These are phyloP conservation scores for Plasmodium vinckei DNA, from an alignment of 169 alveolate species.

Conservation along the genomic window DNA sequence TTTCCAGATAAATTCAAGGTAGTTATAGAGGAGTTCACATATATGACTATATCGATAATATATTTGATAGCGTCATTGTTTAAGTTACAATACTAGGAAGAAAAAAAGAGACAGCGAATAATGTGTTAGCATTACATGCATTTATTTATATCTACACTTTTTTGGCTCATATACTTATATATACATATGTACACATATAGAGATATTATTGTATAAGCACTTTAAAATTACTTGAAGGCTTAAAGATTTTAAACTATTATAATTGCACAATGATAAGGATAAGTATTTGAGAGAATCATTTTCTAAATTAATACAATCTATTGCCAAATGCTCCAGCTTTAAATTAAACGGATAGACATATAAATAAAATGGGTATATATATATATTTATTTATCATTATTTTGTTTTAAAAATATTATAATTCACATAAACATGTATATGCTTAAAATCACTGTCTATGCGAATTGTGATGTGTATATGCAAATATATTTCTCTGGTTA, in stretches of 20 bases:
- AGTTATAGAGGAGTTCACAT: conserved; percentile 54
- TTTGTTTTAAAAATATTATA: background rate
- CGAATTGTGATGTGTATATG: background rate
- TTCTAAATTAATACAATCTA: conserved; percentile 35
- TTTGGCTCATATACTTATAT: background rate
- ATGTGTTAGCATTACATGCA: background rate
- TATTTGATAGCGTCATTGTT: conserved; percentile 51
- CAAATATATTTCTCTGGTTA: background rate
- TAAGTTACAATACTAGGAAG: conserved; percentile 51
- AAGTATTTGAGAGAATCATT: conserved; percentile 45
- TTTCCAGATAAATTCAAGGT: conserved; percentile 58
- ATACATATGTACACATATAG: background rate
- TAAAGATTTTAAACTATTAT: conserved; percentile 54
- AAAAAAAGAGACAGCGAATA: background rate
- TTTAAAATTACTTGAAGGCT: conserved; percentile 59
- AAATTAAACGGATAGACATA: background rate
- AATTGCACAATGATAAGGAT: conserved; percentile 57
- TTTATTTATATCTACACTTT: background rate
- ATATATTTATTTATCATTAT: no score
- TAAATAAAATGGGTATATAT: no score
- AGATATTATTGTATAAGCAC: no score
- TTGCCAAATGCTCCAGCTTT: conserved; percentile 60
- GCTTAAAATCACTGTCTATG: background rate
- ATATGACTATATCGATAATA: conserved; percentile 61
- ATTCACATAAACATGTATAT: background rate